These are phyloP conservation scores for Fusarium avenaceum DNA, from an alignment of 2,329 filamentous ascomycete species.

Conservation along the genomic window DNA sequence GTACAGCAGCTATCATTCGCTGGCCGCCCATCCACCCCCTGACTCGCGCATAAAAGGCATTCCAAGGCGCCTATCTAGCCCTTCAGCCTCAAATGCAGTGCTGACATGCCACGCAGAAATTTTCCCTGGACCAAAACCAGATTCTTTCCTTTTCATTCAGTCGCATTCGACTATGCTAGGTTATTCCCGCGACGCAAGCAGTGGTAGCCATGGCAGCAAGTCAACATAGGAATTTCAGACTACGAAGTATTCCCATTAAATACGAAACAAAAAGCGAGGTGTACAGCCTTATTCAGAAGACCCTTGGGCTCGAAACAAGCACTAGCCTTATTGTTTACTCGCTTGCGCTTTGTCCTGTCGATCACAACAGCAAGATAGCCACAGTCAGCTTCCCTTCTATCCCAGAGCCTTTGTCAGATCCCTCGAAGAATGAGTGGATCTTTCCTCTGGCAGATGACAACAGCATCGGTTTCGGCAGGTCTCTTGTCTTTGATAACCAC, in stretches of 20 bases:
- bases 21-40: background rate
- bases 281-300: background rate
- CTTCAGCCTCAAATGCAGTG: background rate
- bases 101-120: background rate
- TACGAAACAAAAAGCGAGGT: background rate
- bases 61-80: background rate
- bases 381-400: background rate
- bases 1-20: background rate
- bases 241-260: background rate
- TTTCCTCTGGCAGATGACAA: background rate
- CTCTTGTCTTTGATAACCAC: slow-evolving; percentile 7
- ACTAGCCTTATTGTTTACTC: background rate
- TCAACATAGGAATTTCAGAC: background rate
- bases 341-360: background rate
- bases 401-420: background rate
- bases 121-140: background rate
- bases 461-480: background rate
- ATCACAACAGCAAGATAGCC: background rate
- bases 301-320: background rate
- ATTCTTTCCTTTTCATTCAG: background rate
- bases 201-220: background rate
- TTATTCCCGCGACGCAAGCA: background rate
- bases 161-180: background rate
- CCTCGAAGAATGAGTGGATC: background rate
- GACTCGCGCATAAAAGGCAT: background rate